Evolutionary conservation across 1,284 basidiomycete species (phyloP), one percentile per base, ranked within the genome.

Genomic region (Pseudozyma tsukubaensis): DNA sequence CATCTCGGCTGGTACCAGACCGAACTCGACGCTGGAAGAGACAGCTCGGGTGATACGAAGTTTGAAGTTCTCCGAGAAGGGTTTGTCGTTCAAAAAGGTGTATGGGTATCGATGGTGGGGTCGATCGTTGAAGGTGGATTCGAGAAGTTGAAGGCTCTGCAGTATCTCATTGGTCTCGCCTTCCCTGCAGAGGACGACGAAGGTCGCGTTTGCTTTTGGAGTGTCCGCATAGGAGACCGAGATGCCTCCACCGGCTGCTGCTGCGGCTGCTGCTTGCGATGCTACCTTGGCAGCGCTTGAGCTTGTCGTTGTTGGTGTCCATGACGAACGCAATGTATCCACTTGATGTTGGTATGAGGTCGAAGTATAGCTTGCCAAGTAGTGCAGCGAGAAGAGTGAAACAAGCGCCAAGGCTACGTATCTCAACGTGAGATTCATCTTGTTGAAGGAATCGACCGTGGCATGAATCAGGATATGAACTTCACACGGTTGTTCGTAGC

Each of bases 1-100:
- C 69, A 94, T 88, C 4, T 93, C 90, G 10, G 86, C 85, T 1
- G 91, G 90, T 74, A 98, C 94, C 44, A 92, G 86, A 9, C 94
- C 95, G 83, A 94, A 97, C 19, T 78, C 72, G 18, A 73, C 63
- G 44, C 73, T 76, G 35, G 80, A 77, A 9, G 80, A 79, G 3
- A 84, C 79, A 61, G 85, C 77, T 19, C 76, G 54, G 6, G 62
- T 52, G 34, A 83, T 77, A 29, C 76, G 78, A 34, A 69, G 53
- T 66, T 85, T 86, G 80, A 86, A 86, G 36, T 81, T 81, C 0
- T 84, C 82, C 2, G 83, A 65, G 67, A 86, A 86, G 0, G 81
- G 81, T 44, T 82, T 52, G 44, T 85, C 79, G 72, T 86, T 86
- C 32, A 86, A 68, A 64, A 86, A 86, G 63, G 85, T 77, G 75